These are phyloP conservation scores for Xerocomus nothofagi DNA, from an alignment of 1,284 basidiomycete species.

Conservation along the genomic window DNA sequence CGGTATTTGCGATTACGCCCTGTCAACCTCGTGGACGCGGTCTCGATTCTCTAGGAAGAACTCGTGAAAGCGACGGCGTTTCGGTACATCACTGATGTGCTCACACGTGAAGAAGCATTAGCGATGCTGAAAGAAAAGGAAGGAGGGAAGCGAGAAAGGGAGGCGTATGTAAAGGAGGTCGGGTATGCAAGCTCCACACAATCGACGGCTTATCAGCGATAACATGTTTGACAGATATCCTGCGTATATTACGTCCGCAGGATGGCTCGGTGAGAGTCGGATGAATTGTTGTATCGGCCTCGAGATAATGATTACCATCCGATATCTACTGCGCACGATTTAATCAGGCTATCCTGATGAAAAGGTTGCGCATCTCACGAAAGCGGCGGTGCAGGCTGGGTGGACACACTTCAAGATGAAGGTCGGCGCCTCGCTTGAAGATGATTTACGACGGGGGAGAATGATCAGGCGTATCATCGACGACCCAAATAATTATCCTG, in stretches of 20 bases:
- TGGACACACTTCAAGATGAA: slow-evolving; percentile 99
- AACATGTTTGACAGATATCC: slow-evolving; percentile 62
- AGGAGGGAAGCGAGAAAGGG: slow-evolving; percentile 74
- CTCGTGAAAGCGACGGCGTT: slow-evolving; percentile 81
- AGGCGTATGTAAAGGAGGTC: slow-evolving; percentile 64
- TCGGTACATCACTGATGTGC: slow-evolving; percentile 89
- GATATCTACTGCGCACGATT: background rate
- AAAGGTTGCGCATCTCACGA: slow-evolving; percentile 82
- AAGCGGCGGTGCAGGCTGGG: slow-evolving; percentile 80
- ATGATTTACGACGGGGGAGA: slow-evolving; percentile 82
- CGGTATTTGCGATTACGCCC: background rate
- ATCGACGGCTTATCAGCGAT: slow-evolving; percentile 4
- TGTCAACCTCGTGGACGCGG: slow-evolving; percentile 7
- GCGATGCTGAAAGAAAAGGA: slow-evolving; percentile 77
- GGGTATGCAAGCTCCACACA: slow-evolving; percentile 41
- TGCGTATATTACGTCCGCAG: slow-evolving; percentile 93
- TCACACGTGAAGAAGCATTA: slow-evolving; percentile 87
- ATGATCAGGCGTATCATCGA: slow-evolving; percentile 92
- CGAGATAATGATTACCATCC: slow-evolving; percentile 4
- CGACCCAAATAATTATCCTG: slow-evolving; percentile 70
- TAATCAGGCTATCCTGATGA: slow-evolving; percentile 72
- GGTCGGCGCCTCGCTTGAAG: slow-evolving; percentile 80
- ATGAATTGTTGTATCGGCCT: background rate
- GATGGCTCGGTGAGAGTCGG: slow-evolving; percentile 67
- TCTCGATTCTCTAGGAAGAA: slow-evolving; percentile 77